A percentile compares a stretch with the other conserved stretches of the same genome.
Evolutionary conservation across 2,329 filamentous ascomycete genomes (phyloP).

Genomic region (Fonsecaea nubica): DNA sequence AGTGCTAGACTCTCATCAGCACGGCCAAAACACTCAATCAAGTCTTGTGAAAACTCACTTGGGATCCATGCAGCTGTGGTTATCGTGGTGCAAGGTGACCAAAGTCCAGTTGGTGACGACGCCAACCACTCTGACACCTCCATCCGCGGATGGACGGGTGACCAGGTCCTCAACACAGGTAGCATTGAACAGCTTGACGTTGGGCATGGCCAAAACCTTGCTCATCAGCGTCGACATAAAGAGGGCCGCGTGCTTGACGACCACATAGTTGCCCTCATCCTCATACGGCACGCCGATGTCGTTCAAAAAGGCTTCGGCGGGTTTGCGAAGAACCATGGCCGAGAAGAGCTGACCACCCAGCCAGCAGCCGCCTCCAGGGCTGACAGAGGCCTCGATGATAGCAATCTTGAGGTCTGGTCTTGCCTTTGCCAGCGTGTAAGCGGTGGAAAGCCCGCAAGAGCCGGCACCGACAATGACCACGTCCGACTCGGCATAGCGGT

Average conservation of each 20-base stretch:
- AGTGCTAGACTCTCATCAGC: conserved; percentile 61
- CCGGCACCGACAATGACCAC: conserved; percentile 92
- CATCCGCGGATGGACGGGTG: conserved; percentile 68
- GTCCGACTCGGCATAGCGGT: conserved; percentile 88
- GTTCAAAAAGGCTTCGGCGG: conserved; percentile 80
- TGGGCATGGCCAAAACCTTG: conserved; percentile 82
- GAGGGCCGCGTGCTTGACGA: conserved; percentile 91
- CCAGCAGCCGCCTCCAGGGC: conserved; percentile 86
- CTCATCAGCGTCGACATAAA: conserved; percentile 88
- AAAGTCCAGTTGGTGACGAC: conserved; percentile 97
- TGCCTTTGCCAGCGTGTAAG: conserved; percentile 81
- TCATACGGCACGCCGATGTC: conserved; percentile 86
- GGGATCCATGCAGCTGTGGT: conserved; percentile 95
- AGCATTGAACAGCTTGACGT: conserved; percentile 96
- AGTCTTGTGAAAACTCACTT: conserved; percentile 47
- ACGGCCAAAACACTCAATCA: background rate
- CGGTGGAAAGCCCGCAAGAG: conserved; percentile 82
- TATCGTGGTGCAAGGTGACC: conserved; percentile 83
- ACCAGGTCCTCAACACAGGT: conserved; percentile 92
- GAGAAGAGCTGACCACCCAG: conserved; percentile 93
- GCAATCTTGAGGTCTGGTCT: conserved; percentile 91
- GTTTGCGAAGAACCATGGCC: conserved; percentile 94
- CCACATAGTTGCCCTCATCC: conserved; percentile 85
- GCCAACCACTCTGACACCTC: conserved; percentile 74
- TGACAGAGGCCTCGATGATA: conserved; percentile 85